Percentiles rank a stretch among this genome's conserved stretches.
These are phyloP conservation scores for Daldinia childiae DNA, from an alignment of 495 filamentous ascomycete genomes.

Conservation along the genomic window DNA sequence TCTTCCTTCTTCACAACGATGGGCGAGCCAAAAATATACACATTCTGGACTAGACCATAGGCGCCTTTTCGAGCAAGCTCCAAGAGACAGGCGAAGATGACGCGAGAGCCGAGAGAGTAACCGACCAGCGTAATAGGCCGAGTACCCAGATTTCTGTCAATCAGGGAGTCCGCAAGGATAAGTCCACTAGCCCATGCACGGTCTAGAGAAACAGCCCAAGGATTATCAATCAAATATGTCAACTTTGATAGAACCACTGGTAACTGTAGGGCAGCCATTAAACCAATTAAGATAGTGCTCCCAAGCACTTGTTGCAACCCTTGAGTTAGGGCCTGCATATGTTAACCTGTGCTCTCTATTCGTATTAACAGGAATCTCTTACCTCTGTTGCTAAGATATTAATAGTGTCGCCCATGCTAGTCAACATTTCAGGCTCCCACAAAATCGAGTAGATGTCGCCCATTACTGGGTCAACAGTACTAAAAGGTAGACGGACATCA, in stretches of 20 bases:
- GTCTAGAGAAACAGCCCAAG: conserved; percentile 93
- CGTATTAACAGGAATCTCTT: conserved; percentile 38
- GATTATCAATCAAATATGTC: conserved; percentile 96
- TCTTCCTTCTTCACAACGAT: conserved; percentile 93
- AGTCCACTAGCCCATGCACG: conserved; percentile 87
- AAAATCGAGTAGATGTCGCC: conserved; percentile 96
- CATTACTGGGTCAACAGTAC: conserved; percentile 97
- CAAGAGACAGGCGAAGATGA: conserved; percentile 91
- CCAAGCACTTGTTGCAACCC: conserved; percentile 95
- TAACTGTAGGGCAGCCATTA: conserved; percentile 95
- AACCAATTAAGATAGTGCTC: conserved; percentile 82
- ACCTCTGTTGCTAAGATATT: conserved; percentile 98
- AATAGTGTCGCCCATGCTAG: conserved; percentile 96
- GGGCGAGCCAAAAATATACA: conserved; percentile 92
- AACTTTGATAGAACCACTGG: conserved; percentile 94
- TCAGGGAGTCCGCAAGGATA: conserved; percentile 95
- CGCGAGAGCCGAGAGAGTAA: conserved; percentile 89
- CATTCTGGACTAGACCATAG: conserved; percentile 92
- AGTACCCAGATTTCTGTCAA: conserved; percentile 89
- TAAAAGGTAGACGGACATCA: conserved; percentile 93
- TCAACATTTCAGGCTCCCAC: conserved; percentile 99
- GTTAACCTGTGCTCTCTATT: conserved; percentile 3
- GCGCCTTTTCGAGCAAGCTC: conserved; percentile 90
- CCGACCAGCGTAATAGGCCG: conserved; percentile 95
- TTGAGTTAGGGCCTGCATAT: conserved; percentile 83